These are phyloP conservation scores for Globisporangium iwayamae DNA, from an alignment of 352 stramenopile species.

Conservation along the genomic window DNA sequence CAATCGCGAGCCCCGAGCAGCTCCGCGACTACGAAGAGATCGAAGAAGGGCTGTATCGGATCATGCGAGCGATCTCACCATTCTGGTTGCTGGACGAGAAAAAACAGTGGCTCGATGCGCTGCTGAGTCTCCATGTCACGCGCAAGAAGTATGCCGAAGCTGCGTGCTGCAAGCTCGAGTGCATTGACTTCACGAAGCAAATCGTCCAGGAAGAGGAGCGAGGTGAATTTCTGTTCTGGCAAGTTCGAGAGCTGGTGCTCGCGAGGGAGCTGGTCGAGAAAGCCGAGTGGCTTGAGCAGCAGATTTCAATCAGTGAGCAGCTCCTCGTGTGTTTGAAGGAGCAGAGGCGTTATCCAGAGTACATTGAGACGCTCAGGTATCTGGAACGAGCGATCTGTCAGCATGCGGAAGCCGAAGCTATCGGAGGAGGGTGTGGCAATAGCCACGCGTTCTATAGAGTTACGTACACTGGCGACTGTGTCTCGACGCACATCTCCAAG, in stretches of 20 bases:
- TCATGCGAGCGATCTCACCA: constrained; percentile 50
- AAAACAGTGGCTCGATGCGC: constrained; percentile 49
- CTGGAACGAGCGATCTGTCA: constrained; percentile 33
- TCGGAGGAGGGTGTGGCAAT: neutral
- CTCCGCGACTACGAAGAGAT: constrained; percentile 50
- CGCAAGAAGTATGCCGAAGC: constrained; percentile 50
- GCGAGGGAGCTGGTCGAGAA: constrained; percentile 37
- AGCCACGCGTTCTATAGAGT: constrained; percentile 57
- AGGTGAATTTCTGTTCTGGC: constrained; percentile 21
- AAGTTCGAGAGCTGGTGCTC: constrained; percentile 34
- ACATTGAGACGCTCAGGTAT: constrained; percentile 43
- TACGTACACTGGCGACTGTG: constrained; percentile 44
- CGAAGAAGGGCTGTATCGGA: constrained; percentile 51
- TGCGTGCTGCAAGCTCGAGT: constrained; percentile 48
- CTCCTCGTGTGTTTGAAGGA: constrained; percentile 38
- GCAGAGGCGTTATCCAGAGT: constrained; percentile 34
- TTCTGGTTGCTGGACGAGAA: constrained; percentile 62
- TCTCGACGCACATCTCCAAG: constrained; percentile 33
- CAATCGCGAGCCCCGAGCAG: constrained; percentile 21
- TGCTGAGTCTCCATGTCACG: constrained; percentile 47
- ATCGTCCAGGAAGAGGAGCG: constrained; percentile 5
- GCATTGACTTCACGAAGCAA: constrained; percentile 34
- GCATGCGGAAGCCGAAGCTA: constrained; percentile 22
- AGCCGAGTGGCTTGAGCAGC: constrained; percentile 46
- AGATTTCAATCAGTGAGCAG: constrained; percentile 53